A percentile compares a stretch with the other conserved stretches of the same genome.
phyloP scores from a whole-genome alignment of 75 land plant species.

The Larix kaempferi region DNA sequence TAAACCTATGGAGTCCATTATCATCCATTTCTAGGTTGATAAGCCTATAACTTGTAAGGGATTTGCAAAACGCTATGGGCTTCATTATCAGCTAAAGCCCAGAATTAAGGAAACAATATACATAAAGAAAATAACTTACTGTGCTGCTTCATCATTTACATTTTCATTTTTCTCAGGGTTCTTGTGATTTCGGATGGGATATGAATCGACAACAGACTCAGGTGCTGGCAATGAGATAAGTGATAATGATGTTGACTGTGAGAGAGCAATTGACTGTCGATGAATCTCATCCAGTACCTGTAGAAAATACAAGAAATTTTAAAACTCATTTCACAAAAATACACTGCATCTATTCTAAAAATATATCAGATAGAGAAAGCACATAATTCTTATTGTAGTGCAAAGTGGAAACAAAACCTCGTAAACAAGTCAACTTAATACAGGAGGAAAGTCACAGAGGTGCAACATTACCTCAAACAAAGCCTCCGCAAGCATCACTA shows the following conservation, averaged over 20 bases:
- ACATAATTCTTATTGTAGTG: not conserved
- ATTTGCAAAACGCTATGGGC: too few relatives aligned
- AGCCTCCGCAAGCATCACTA: conserved; percentile 95
- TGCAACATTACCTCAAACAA: conserved; percentile 75
- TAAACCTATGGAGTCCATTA: not conserved
- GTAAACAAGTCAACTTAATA: not conserved
- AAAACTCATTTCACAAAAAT: not conserved
- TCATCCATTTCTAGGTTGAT: too few relatives aligned
- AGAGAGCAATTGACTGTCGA: conserved; percentile 73
- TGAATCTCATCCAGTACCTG: conserved; percentile 97
- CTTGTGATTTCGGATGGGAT: conserved; percentile 55
- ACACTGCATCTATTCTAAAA: not conserved
- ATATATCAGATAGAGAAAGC: not conserved
- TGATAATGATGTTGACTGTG: conserved; percentile 46
- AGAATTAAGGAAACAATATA: too few relatives aligned
- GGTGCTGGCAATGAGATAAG: conserved; percentile 80
- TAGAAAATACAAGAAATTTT: conserved; percentile 5
- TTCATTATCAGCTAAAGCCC: too few relatives aligned
- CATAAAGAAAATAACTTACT: too few relatives aligned
- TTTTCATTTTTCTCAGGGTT: conserved; percentile 24
- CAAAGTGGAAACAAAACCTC: not conserved
- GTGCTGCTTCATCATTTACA: conserved; percentile 40
- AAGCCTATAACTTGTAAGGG: too few relatives aligned
- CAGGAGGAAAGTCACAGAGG: not conserved
- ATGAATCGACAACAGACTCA: conserved; percentile 67